A percentile compares a stretch with the other conserved stretches of the same genome.
These are phyloP conservation scores for Stephania yunnanensis DNA, from an alignment of 164 flowering plant species.

Conservation along the genomic window DNA sequence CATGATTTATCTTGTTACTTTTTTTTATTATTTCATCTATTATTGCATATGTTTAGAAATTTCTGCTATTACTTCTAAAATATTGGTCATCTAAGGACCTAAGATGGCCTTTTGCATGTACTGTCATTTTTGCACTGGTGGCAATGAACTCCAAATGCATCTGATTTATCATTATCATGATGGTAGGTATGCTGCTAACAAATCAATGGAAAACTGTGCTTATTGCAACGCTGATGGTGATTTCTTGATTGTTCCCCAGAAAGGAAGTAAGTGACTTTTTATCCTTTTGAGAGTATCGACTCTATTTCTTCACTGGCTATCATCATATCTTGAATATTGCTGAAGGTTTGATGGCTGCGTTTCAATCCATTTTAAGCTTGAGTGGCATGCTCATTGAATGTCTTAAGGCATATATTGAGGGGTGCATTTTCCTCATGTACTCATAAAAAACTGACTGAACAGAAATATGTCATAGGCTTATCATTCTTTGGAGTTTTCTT, in stretches of 20 bases:
- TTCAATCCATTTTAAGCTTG: neutral
- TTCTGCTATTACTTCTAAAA: neutral
- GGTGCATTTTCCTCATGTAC: neutral
- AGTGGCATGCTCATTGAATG: neutral
- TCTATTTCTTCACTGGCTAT: neutral
- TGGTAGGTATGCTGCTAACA: conserved; percentile 84
- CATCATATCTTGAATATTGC: neutral
- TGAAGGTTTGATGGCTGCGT: neutral
- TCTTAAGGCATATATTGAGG: neutral
- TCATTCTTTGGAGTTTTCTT: neutral
- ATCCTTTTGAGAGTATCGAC: neutral
- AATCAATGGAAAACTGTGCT: conserved; percentile 78
- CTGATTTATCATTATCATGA: neutral
- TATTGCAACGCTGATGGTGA: conserved; percentile 99
- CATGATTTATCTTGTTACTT: neutral
- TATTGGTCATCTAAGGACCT: neutral
- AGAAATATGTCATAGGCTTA: neutral
- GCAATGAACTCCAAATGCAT: neutral
- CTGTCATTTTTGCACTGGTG: neutral
- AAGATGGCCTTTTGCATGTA: neutral
- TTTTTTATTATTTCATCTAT: neutral
- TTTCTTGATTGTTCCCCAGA: conserved; percentile 84
- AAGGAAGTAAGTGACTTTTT: conserved; percentile 70
- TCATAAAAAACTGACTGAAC: neutral
- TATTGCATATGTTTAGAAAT: neutral